phyloP scores from a whole-genome alignment of 2,329 filamentous ascomycete genomes.

The Penicillium nordicum region DNA sequence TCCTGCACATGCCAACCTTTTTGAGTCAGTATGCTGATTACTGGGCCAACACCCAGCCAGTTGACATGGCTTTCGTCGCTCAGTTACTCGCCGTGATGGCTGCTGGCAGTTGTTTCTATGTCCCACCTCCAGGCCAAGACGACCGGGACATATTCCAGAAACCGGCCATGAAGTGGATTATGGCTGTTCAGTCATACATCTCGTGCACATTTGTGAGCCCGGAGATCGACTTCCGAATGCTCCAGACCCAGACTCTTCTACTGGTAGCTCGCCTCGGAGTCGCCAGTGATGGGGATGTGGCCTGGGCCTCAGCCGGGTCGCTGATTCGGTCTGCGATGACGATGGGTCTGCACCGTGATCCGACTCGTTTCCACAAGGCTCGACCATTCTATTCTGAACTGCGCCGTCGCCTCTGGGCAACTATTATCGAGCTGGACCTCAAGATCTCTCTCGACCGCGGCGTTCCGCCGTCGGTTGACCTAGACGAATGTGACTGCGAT shows the following conservation, averaged over 20 bases:
- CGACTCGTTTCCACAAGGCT: conserved; percentile 32
- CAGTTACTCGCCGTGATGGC: conserved; percentile 39
- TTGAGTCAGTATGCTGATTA: conserved; percentile 53
- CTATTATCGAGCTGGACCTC: conserved; percentile 43
- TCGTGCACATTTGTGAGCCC: conserved; percentile 31
- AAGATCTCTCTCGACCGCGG: conserved; percentile 37
- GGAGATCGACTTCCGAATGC: conserved; percentile 28
- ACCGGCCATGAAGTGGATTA: conserved; percentile 46
- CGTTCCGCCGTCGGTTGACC: conserved; percentile 32
- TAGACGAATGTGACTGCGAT: conserved; percentile 38
- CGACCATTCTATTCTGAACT: conserved; percentile 43
- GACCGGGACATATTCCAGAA: conserved; percentile 39
- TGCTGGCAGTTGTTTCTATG: conserved; percentile 46
- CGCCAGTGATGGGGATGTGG: conserved; percentile 31
- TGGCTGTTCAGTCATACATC: conserved; percentile 36
- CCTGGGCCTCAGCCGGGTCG: conserved; percentile 39
- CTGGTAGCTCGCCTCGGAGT: conserved; percentile 33
- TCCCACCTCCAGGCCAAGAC: conserved; percentile 14
- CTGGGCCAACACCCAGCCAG: conserved; percentile 47
- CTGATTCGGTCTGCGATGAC: conserved; percentile 42
- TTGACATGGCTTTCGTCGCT: conserved; percentile 48
- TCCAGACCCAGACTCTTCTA: conserved; percentile 35
- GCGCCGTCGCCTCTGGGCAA: conserved; percentile 46
- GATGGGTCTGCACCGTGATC: conserved; percentile 44
- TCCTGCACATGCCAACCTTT: conserved; percentile 59